These are phyloP conservation scores for Colletotrichum lupini DNA, from an alignment of 2,329 filamentous ascomycete species.

Conservation along the genomic window DNA sequence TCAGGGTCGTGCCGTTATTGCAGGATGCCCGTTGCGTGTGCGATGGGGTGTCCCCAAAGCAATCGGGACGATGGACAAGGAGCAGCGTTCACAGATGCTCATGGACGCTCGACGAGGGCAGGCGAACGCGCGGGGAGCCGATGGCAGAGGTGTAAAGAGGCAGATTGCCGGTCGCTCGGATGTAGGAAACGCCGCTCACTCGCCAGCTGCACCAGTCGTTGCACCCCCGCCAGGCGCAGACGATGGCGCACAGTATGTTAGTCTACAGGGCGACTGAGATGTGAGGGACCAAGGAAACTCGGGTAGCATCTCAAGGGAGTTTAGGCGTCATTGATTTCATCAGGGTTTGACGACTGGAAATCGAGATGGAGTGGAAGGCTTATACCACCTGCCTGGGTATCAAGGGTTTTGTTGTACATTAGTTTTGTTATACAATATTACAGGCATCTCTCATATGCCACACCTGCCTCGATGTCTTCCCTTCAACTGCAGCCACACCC, in stretches of 20 bases:
- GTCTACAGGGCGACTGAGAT: constrained; percentile 80
- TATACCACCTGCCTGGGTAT: constrained; percentile 30
- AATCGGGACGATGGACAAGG: constrained; percentile 89
- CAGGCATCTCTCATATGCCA: not conserved
- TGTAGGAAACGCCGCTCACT: constrained; percentile 4
- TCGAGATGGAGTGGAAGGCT: not conserved
- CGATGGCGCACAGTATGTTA: constrained; percentile 82
- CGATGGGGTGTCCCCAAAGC: constrained; percentile 95
- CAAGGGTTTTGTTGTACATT: constrained; percentile 25
- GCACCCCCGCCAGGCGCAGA: constrained; percentile 79
- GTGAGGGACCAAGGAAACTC: not conserved
- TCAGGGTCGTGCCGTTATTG: constrained; percentile 88
- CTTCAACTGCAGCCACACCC: constrained; percentile 46
- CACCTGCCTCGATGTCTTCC: constrained; percentile 38
- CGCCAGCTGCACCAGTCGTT: constrained; percentile 62
- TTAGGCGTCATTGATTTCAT: not conserved
- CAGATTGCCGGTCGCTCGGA: constrained; percentile 19
- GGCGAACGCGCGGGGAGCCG: constrained; percentile 45
- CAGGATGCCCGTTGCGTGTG: constrained; percentile 89
- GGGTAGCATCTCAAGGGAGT: constrained; percentile 18
- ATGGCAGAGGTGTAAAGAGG: constrained; percentile 32
- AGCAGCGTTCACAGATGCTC: constrained; percentile 84
- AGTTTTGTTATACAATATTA: not conserved
- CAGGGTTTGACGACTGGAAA: not conserved
- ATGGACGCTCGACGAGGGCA: constrained; percentile 71